Percentiles rank a stretch among this genome's conserved stretches.
Conservation (phyloP, 2,329 filamentous ascomycete genomes). For the Cercospora sp. region DNA sequence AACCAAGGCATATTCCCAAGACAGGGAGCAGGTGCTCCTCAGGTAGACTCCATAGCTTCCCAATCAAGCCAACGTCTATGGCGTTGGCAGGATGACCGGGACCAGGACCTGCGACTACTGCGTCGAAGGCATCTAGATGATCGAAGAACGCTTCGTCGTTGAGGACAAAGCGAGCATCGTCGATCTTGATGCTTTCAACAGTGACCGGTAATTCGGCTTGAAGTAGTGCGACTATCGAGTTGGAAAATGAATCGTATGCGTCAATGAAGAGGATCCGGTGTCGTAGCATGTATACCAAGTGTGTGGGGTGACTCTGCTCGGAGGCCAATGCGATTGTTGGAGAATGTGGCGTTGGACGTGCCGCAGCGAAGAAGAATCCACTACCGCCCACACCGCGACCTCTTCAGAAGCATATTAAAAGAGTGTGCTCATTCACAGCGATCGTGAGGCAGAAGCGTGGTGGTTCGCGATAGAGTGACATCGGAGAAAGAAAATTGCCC, state of each 20-base stretch:
- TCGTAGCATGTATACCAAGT: conserved; percentile 29
- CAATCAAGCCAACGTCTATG: conserved; percentile 81
- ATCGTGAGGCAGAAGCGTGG: not conserved
- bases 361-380: not conserved
- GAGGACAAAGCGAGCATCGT: conserved; percentile 44
- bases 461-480: conserved; percentile 3
- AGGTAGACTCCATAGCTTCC: conserved; percentile 68
- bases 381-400: not conserved
- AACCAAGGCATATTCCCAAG: conserved; percentile 85
- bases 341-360: not conserved
- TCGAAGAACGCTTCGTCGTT: conserved; percentile 43
- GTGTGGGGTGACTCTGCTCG: conserved; percentile 4
- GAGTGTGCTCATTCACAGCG: not conserved
- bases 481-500: conserved; percentile 5
- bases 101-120: conserved; percentile 85
- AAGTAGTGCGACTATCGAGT: conserved; percentile 86
- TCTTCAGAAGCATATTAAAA: not conserved
- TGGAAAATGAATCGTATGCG: conserved; percentile 94
- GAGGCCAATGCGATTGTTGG: conserved; percentile 3
- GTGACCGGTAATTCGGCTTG: conserved; percentile 66
- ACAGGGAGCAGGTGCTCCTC: conserved; percentile 67
- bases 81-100: conserved; percentile 75
- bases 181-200: conserved; percentile 65
- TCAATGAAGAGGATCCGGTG: conserved; percentile 76
- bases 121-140: conserved; percentile 67